Conservation (phyloP, 2,329 filamentous ascomycete species). For the Chalaropsis thielavioides region DNA sequence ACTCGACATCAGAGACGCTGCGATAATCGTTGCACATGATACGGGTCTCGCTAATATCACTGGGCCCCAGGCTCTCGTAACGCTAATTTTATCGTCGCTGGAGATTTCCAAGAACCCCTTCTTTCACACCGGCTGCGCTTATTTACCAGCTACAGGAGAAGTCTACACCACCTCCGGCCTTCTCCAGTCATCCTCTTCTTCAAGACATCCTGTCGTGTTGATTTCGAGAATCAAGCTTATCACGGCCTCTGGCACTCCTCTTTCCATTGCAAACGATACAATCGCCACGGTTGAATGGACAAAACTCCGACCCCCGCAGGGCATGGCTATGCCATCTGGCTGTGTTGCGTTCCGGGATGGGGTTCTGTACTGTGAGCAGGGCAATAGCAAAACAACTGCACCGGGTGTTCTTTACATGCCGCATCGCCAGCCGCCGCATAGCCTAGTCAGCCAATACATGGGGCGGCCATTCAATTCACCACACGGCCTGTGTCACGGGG, state of each 20-base stretch:
- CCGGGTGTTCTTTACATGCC: constrained; percentile 26
- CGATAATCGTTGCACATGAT: constrained; percentile 28
- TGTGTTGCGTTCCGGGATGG: constrained; percentile 29
- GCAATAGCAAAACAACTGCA: constrained; percentile 19
- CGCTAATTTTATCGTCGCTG: constrained; percentile 30
- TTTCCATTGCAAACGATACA: constrained; percentile 18
- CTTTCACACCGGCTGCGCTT: constrained; percentile 33
- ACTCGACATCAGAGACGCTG: not conserved
- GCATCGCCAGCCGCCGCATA: constrained; percentile 23
- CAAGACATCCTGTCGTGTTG: constrained; percentile 30
- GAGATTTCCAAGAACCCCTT: constrained; percentile 31
- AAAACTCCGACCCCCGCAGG: constrained; percentile 30
- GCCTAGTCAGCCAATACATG: constrained; percentile 28
- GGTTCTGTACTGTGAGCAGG: constrained; percentile 32
- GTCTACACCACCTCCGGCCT: constrained; percentile 34
- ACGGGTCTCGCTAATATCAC: constrained; percentile 25
- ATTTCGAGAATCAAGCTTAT: constrained; percentile 30
- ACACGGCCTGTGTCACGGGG: constrained; percentile 33
- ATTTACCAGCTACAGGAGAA: constrained; percentile 27
- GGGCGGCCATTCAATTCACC: constrained; percentile 35
- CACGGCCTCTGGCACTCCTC: constrained; percentile 17
- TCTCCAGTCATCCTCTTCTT: constrained; percentile 26
- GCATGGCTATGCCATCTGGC: constrained; percentile 32
- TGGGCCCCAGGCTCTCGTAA: constrained; percentile 25
- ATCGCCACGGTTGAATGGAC: constrained; percentile 27